Percentiles rank a stretch among this genome's conserved stretches.
Evolutionary conservation across 805 yeast species (phyloP).

Genomic region (Zygotorulaspora florentina): DNA sequence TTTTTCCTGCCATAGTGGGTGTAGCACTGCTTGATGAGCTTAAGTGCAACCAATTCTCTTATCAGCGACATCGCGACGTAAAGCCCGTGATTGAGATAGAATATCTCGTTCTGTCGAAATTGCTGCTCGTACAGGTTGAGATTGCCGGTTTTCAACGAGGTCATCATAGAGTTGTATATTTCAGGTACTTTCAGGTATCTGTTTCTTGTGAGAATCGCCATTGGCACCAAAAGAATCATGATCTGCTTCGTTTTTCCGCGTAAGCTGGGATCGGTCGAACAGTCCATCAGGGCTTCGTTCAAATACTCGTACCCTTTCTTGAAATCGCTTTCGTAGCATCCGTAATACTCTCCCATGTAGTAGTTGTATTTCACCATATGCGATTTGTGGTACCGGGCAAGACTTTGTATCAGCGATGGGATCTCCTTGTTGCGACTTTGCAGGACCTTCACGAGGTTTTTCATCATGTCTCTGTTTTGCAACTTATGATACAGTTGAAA

Average conservation of each 20-base stretch:
- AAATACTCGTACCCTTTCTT: slow-evolving; percentile 48
- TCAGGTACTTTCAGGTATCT: neutral
- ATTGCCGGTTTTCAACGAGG: slow-evolving; percentile 43
- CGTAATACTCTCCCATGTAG: slow-evolving; percentile 61
- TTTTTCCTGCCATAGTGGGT: slow-evolving; percentile 19
- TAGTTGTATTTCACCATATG: slow-evolving; percentile 62
- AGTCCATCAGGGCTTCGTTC: slow-evolving; percentile 40
- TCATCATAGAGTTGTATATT: neutral
- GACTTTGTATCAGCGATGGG: slow-evolving; percentile 11
- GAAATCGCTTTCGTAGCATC: slow-evolving; percentile 58
- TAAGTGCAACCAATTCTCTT: slow-evolving; percentile 47
- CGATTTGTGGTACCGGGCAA: slow-evolving; percentile 39
- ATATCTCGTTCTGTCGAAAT: slow-evolving; percentile 42
- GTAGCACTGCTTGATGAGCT: slow-evolving; percentile 42
- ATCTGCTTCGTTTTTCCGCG: slow-evolving; percentile 37
- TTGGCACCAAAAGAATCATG: slow-evolving; percentile 58
- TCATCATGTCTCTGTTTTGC: slow-evolving; percentile 66
- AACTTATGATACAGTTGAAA: slow-evolving; percentile 66
- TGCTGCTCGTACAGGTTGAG: slow-evolving; percentile 46
- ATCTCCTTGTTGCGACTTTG: slow-evolving; percentile 34
- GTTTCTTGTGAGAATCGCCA: slow-evolving; percentile 46
- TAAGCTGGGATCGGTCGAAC: slow-evolving; percentile 11
- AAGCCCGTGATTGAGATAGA: slow-evolving; percentile 54
- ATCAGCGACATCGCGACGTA: slow-evolving; percentile 56
- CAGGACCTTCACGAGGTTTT: slow-evolving; percentile 67